Conservation (phyloP, 1,139 yeast species). For the Lodderomyces orthopsilosis region DNA sequence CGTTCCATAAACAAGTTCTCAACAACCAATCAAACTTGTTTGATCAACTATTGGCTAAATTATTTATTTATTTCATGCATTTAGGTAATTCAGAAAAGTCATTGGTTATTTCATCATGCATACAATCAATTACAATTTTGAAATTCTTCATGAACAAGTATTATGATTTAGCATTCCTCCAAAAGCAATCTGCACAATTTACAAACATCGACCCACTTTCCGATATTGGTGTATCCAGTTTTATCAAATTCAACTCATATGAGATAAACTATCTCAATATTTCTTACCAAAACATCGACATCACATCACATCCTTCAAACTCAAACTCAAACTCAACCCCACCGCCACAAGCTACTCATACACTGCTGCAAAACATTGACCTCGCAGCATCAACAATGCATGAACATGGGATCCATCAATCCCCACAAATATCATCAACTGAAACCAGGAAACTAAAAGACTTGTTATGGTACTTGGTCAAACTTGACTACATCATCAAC, state of each 20-base stretch:
- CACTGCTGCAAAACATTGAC: background rate
- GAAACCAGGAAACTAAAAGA: constrained; percentile 32
- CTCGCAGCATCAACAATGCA: background rate
- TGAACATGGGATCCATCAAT: background rate
- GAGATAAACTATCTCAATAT: constrained; percentile 27
- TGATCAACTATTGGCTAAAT: constrained; percentile 24
- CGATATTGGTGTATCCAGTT: constrained; percentile 10
- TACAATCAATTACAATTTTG: constrained; percentile 32
- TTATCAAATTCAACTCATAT: constrained; percentile 21
- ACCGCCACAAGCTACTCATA: background rate
- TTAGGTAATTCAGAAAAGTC: constrained; percentile 20
- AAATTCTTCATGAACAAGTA: constrained; percentile 28
- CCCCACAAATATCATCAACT: constrained; percentile 9
- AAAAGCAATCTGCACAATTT: background rate
- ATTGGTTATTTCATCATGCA: constrained; percentile 19
- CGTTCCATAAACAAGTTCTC: constrained; percentile 19
- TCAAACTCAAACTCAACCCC: constrained; percentile 1
- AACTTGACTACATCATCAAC: constrained; percentile 21
- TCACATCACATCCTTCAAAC: constrained; percentile 16
- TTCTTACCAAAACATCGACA: constrained; percentile 25
- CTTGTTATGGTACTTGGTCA: constrained; percentile 32
- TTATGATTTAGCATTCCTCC: constrained; percentile 10
- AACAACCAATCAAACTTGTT: constrained; percentile 35
- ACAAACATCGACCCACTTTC: background rate
- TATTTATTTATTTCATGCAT: constrained; percentile 14